These are phyloP conservation scores for Pythium phragmiticola DNA, from an alignment of 352 stramenopile genomes.

Conservation along the genomic window DNA sequence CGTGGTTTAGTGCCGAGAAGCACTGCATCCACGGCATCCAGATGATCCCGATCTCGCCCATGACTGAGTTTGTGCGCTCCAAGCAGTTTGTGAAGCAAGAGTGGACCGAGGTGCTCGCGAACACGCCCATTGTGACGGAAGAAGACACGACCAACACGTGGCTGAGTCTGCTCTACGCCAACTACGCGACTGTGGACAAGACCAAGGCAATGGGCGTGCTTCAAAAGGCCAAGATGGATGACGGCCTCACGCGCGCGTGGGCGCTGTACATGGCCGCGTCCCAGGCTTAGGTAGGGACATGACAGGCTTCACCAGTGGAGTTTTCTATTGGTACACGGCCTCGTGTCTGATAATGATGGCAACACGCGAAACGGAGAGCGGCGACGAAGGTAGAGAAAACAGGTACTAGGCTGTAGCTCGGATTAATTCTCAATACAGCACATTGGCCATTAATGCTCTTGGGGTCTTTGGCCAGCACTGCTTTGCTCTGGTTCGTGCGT, in stretches of 20 bases:
- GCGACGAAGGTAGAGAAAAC: too few species aligned
- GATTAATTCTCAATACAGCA: not conserved
- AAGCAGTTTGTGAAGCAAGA: slow-evolving; percentile 59
- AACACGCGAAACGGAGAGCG: too few species aligned
- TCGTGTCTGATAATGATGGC: too few species aligned
- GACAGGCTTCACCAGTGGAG: too few species aligned
- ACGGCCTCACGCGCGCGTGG: slow-evolving; percentile 31
- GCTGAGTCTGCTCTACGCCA: slow-evolving; percentile 35
- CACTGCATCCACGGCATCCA: slow-evolving; percentile 79
- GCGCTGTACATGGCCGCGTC: slow-evolving; percentile 37
- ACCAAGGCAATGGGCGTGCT: slow-evolving; percentile 20
- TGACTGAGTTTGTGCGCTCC: slow-evolving; percentile 66
- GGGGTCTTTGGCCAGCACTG: slow-evolving; percentile 5
- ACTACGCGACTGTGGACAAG: slow-evolving; percentile 34
- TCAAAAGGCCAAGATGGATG: slow-evolving; percentile 23
- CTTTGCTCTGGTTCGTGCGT: slow-evolving; percentile 4
- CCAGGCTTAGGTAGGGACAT: slow-evolving; percentile 39
- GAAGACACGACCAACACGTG: slow-evolving; percentile 3
- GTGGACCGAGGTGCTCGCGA: slow-evolving; percentile 31
- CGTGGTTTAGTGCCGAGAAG: slow-evolving; percentile 67
- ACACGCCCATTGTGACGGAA: not conserved
- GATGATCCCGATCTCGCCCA: slow-evolving; percentile 72
- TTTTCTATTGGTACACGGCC: too few species aligned
- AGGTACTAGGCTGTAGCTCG: too few species aligned
- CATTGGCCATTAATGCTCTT: slow-evolving; percentile 4